Evolutionary conservation across 768 basidiomycete species (phyloP).

Genomic region (Suillus sp.): DNA sequence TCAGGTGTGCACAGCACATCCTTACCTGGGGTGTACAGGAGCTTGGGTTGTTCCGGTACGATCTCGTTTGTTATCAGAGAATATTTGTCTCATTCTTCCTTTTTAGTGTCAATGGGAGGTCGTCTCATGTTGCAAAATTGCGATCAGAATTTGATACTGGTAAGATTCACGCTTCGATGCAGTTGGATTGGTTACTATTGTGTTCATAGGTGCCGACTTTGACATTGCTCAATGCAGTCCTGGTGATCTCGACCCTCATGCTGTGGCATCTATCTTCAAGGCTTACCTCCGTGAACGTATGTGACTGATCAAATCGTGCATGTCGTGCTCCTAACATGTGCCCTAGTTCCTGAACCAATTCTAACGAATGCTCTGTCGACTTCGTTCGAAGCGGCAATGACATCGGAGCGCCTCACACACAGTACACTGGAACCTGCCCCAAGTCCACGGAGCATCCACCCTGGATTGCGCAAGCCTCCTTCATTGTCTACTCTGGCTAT

Average conservation of each 20-base stretch:
- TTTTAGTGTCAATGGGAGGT: constrained; percentile 76
- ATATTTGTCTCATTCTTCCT: constrained; percentile 15
- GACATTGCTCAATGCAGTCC: constrained; percentile 78
- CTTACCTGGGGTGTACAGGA: constrained; percentile 83
- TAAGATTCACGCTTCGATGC: constrained; percentile 24
- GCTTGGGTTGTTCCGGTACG: constrained; percentile 84
- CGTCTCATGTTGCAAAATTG: constrained; percentile 76
- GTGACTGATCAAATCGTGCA: constrained; percentile 34
- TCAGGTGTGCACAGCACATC: constrained; percentile 82
- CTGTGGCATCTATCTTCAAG: constrained; percentile 91
- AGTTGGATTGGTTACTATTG: constrained; percentile 14
- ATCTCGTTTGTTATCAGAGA: constrained; percentile 11
- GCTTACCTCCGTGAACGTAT: constrained; percentile 89
- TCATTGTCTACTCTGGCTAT: constrained; percentile 79
- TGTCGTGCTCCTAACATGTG: constrained; percentile 5
- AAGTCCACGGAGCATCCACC: constrained; percentile 40
- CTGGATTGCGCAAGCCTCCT: constrained; percentile 68
- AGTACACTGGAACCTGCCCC: constrained; percentile 34
- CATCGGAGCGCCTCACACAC: constrained; percentile 46
- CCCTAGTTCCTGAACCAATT: constrained; percentile 82
- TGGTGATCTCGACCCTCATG: constrained; percentile 91
- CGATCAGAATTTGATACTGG: constrained; percentile 83
- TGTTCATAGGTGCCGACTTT: constrained; percentile 76
- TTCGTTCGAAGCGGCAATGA: constrained; percentile 78
- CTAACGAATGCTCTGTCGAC: constrained; percentile 72